These are phyloP conservation scores for Pleurotus citrinopileatus DNA, from an alignment of 768 basidiomycete genomes.

Conservation along the genomic window DNA sequence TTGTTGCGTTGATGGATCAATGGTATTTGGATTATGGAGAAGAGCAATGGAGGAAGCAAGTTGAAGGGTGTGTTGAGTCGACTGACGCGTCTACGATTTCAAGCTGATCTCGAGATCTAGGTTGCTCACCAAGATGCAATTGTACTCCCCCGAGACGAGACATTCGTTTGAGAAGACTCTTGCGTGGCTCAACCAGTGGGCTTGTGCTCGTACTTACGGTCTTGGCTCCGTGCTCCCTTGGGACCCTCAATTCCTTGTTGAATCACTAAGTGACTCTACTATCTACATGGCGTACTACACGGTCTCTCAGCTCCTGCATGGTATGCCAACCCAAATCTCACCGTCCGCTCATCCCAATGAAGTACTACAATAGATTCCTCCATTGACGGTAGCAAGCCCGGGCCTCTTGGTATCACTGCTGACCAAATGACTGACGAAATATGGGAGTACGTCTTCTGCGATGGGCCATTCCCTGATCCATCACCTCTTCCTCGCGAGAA, in stretches of 20 bases:
- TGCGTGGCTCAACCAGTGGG: slow-evolving; percentile 98
- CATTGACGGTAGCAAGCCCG: slow-evolving; percentile 76
- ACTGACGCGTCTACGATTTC: neutral
- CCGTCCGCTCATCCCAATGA: no score
- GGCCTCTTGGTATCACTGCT: slow-evolving; percentile 80
- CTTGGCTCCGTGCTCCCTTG: slow-evolving; percentile 94
- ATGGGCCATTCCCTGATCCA: slow-evolving; percentile 70
- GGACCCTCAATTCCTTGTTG: slow-evolving; percentile 96
- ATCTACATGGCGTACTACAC: slow-evolving; percentile 99
- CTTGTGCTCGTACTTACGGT: slow-evolving; percentile 97
- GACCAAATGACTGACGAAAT: slow-evolving; percentile 97
- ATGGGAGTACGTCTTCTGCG: slow-evolving; percentile 91
- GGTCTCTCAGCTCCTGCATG: slow-evolving; percentile 85
- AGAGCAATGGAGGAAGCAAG: slow-evolving; percentile 78
- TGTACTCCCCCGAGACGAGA: slow-evolving; percentile 88
- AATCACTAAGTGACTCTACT: slow-evolving; percentile 95
- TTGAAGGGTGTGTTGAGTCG: slow-evolving; percentile 75
- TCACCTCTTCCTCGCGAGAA: slow-evolving; percentile 72
- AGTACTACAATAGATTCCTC: no score
- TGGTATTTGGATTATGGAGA: slow-evolving; percentile 99
- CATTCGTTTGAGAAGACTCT: slow-evolving; percentile 89
- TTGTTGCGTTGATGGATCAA: slow-evolving; percentile 97
- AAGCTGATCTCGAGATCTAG: slow-evolving; percentile 35
- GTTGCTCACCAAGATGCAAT: slow-evolving; percentile 81
- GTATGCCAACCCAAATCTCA: slow-evolving; percentile 37